Base-by-base conservation (phyloP, 2,329 filamentous ascomycete genomes). In the Aureobasidium sp. region DNA sequence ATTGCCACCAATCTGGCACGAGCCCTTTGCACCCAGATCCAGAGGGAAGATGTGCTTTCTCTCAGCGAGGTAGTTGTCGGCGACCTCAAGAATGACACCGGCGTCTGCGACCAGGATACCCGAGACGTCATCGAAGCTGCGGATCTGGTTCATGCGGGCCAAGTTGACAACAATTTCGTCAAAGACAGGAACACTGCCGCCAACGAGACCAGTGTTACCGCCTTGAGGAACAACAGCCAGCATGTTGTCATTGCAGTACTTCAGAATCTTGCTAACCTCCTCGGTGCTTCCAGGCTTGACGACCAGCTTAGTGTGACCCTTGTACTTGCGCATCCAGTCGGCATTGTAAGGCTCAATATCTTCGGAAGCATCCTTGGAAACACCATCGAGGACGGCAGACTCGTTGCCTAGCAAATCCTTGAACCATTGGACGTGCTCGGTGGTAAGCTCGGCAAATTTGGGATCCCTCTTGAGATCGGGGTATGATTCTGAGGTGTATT, bases 291-390 rank as follows among this genome's bases (percentile, higher is more conserved):
- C 84, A 12, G 94, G 94, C 77, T 92, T 95, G 65, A 99, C 78
- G 5, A 97, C 92, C 29, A 99, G 79, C 71, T 87, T 86, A 65
- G 90, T 86, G 76, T 97, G 92, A 34, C 94, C 95, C 65, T 90
- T 87, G 79, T 96, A 99, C 78, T 99, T 99, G 76, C 90, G 87
- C 92, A 99, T 97, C 94, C 95, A 99, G 78, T 99, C 94, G 72
- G 87, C 86, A 76, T 99, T 99, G 82, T 92, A 99, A 8, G 89
- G 84, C 73, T 94, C 90, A 67, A 97, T 82, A 72, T 97, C 94
- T 69, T 90, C 89, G 2, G 81, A 78, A 15, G 86, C 86, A 74
- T 92, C 85, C 67, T 84, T 76, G 3, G 86, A 90, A 61, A 96
- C 82, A 56, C 90, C 90, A 72, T 97, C 92, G 65, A 97, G 84